Base-by-base conservation (phyloP, 2,329 filamentous ascomycete genomes). In the Botryotinia narcissicola region DNA sequence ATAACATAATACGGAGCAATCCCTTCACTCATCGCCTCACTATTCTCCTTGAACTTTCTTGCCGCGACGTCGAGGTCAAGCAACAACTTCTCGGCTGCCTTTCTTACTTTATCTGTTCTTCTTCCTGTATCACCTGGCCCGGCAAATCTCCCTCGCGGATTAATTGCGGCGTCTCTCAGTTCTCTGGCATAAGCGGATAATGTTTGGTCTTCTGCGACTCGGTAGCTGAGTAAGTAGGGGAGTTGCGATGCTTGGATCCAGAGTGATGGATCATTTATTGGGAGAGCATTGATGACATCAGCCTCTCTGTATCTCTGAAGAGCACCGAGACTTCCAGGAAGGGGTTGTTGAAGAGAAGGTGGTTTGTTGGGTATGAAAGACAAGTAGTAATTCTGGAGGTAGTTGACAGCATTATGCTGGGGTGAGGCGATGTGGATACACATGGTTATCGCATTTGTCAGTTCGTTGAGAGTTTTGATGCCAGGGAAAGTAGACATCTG, bases 361-460 rank as follows among this genome's bases (percentile, higher is more conserved):
- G 84, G 84, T 76, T 85, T 86, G 69, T 83, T 83, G 61, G 82
- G 75, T 8, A 87, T 84, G 75, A 86, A 87, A 29, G 81, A 78
- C 74, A 85, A 82, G 79, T 87, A 87, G 78, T 85, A 87, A 74
- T 84, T 83, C 75, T 87, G 86, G 0, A 87, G 80, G 76, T 87
- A 87, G 78, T 87, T 87, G 75, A 87, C 82, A 9, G 85, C 83
- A 5, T 82, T 86, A 78, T 87, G 85, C 75, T 85, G 84, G 0
- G 86, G 84, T 2, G 84, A 81, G 9, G 86, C 86, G 66, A 86
- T 84, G 78, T 87, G 85, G 74, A 87, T 86, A 79, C 84, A 85
- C 85, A 87, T 87, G 35, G 84, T 86, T 40, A 86, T 78, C 6
- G 83, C 84, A 75, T 87, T 84, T 57, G 82, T 78, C 0, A 87